A percentile compares a stretch with the other conserved stretches of the same genome.
These are phyloP conservation scores for Saccharomycopsis oosterbeekiorum DNA, from an alignment of 805 yeast species.

Conservation along the genomic window DNA sequence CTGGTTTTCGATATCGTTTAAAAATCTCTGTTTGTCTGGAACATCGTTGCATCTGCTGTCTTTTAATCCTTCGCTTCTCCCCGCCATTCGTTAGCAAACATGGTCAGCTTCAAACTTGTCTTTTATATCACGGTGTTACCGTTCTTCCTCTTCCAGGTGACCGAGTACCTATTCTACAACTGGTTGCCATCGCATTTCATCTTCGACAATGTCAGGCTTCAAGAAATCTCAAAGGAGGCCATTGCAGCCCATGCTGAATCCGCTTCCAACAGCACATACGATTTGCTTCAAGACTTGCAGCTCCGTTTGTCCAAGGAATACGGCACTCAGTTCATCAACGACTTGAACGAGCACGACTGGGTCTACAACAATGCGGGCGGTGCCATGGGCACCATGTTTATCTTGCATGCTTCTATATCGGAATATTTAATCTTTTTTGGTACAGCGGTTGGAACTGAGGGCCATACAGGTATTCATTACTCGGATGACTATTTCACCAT, in stretches of 20 bases:
- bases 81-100: not conserved
- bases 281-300: conserved; percentile 53
- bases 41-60: not conserved
- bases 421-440: conserved; percentile 94
- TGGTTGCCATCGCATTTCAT: conserved; percentile 66
- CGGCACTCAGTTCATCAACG: conserved; percentile 64
- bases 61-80: too few species aligned
- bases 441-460: conserved; percentile 88
- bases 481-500: conserved; percentile 98
- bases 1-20: too few species aligned
- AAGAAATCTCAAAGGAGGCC: conserved; percentile 45
- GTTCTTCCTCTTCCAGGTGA: conserved; percentile 25
- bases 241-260: conserved; percentile 44
- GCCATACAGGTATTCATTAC: conserved; percentile 91
- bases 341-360: conserved; percentile 74
- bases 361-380: conserved; percentile 97
- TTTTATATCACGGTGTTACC: conserved; percentile 21
- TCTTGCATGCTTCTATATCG: conserved; percentile 86
- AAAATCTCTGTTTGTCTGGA: too few species aligned
- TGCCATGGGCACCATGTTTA: conserved; percentile 95
- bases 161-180: conserved; percentile 37
- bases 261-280: conserved; percentile 51
- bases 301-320: conserved; percentile 49
- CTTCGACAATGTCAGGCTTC: conserved; percentile 59
- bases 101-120: conserved; percentile 6